Evolutionary conservation across 1,284 basidiomycete genomes (phyloP), one percentile per base, ranked within the genome.

Genomic region (Ganoderma sinense): DNA sequence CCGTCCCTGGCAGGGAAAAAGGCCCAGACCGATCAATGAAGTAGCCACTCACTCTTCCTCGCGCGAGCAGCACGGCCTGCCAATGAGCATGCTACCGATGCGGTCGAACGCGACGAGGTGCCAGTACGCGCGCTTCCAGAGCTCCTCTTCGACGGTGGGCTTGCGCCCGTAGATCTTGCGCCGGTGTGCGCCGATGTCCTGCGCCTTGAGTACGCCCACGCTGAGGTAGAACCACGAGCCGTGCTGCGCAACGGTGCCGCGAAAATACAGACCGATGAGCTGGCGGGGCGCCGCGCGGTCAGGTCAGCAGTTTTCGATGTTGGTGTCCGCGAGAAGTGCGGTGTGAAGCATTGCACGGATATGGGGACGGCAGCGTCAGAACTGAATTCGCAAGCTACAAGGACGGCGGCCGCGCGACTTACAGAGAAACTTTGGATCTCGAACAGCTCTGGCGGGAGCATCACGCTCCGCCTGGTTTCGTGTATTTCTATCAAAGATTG

Each of bases 11-110:
- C 48, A 33, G 31, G n/a, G 14, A n/a, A 60, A 10, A 60, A 10
- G 11, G 40, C 4, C 20, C 11, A 40, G 53, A 33, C 18, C 18
- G 53, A 48, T 48, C 45, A 48, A 48, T 20, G 45, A 48, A 8
- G 16, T 10, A 13, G 53, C 36, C 13, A 51, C 90, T 79, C 75
- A 94, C 92, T 97, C 94, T 80, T 95, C 93, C 76, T 96, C 93
- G 41, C 89, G 88, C 41, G 92, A 82, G 41, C 88, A 87, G 67
- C 91, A 89, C 7, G 93, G 87, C 45, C 95, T 84, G 14, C 95
- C 96, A 36, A 95, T 84, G 36, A 84, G 82, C 23, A 89, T 87
- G 70, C 91, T 91, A 23, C 85, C 86, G 45, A 91, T 80, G 36
- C 92, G 87, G 73, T 94, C 92, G 65, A 89, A 85, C 3, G 86